Percentiles rank a stretch among this genome's conserved stretches.
phyloP scores from a whole-genome alignment of 2,329 filamentous ascomycete species.

The Cladobotryum mycophilum region DNA sequence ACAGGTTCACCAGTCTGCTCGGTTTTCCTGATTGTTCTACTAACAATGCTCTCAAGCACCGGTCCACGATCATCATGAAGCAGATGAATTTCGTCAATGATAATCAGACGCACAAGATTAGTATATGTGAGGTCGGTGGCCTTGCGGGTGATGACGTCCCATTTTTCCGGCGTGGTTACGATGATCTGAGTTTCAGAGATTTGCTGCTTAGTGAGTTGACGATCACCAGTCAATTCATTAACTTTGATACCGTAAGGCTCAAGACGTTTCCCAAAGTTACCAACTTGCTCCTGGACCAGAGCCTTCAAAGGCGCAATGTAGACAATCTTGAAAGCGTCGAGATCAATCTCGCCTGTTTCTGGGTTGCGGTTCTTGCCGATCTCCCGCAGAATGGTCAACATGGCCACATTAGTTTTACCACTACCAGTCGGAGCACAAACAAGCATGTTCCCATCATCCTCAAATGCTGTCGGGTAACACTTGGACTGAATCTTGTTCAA shows the following conservation, averaged over 20 bases:
- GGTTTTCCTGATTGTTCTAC: conserved; percentile 82
- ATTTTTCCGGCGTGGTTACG: conserved; percentile 97
- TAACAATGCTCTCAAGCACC: conserved; percentile 94
- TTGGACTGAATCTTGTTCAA: conserved; percentile 95
- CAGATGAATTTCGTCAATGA: conserved; percentile 97
- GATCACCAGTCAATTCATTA: conserved; percentile 93
- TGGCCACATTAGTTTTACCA: conserved; percentile 97
- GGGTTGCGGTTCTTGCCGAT: conserved; percentile 92
- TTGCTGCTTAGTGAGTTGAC: conserved; percentile 96
- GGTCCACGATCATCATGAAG: conserved; percentile 96
- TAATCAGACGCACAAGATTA: conserved; percentile 88
- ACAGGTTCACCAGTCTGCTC: conserved; percentile 94
- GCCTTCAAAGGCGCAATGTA: conserved; percentile 96
- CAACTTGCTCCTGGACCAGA: conserved; percentile 93
- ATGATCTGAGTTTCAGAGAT: conserved; percentile 97
- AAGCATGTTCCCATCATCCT: conserved; percentile 94
- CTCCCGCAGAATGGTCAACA: conserved; percentile 92
- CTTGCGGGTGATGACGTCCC: conserved; percentile 98
- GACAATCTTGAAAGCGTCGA: conserved; percentile 97
- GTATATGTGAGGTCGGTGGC: conserved; percentile 96
- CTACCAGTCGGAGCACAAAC: conserved; percentile 96
- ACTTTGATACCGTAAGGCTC: conserved; percentile 89
- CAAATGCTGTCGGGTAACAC: conserved; percentile 85
- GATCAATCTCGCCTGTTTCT: conserved; percentile 83
- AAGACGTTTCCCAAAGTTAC: conserved; percentile 89